phyloP scores from a whole-genome alignment of 768 basidiomycete species.

The Chiua virens region DNA sequence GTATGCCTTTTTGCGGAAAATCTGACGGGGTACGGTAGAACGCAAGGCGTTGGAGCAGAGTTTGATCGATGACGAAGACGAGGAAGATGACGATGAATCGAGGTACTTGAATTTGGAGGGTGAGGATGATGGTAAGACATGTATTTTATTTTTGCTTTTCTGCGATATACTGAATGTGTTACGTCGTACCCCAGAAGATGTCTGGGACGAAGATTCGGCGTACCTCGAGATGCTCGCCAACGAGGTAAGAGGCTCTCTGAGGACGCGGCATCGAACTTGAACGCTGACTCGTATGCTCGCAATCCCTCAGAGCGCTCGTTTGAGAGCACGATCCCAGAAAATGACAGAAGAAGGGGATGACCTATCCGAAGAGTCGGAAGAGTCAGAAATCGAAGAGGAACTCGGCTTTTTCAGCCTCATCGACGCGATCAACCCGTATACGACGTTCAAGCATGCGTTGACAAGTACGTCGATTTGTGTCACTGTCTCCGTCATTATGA shows the following conservation, averaged over 20 bases:
- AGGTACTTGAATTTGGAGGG: conserved; percentile 61
- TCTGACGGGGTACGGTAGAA: conserved; percentile 32
- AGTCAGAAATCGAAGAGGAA: conserved; percentile 75
- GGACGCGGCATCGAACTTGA: neutral
- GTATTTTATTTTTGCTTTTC: neutral
- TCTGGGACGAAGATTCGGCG: conserved; percentile 88
- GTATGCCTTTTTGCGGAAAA: too few species aligned
- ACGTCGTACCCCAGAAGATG: conserved; percentile 57
- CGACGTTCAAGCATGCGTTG: conserved; percentile 74
- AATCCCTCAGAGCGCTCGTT: conserved; percentile 60
- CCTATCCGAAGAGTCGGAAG: conserved; percentile 43
- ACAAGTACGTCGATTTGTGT: conserved; percentile 48
- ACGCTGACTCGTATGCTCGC: neutral
- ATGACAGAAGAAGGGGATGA: conserved; percentile 27
- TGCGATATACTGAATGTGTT: neutral
- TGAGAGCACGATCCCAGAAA: conserved; percentile 61
- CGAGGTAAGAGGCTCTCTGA: conserved; percentile 51
- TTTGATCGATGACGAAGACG: conserved; percentile 41
- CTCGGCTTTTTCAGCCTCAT: conserved; percentile 83
- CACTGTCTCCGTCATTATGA: too few species aligned
- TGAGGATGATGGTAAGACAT: conserved; percentile 54
- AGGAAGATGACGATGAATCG: conserved; percentile 51
- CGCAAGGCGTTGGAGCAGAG: conserved; percentile 61
- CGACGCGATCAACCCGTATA: conserved; percentile 76
- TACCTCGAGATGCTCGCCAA: conserved; percentile 85